Evolutionary conservation across 202 grass and related monocot species (phyloP), one percentile per base, ranked within the genome.

Genomic region (Saccharum hybrid): DNA sequence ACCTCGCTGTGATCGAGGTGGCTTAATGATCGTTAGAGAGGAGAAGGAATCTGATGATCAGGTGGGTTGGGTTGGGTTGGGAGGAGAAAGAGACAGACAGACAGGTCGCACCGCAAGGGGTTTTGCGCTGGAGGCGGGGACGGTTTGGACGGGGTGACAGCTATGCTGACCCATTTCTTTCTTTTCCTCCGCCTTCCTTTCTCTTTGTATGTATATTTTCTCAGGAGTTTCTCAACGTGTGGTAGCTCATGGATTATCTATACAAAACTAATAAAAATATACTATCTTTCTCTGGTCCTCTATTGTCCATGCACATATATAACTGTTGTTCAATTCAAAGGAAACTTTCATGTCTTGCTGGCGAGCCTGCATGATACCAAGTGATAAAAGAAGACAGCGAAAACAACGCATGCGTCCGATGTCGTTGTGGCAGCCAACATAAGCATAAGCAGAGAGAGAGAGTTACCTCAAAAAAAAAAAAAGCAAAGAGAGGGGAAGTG

Each of bases 81-180:
- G 9, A 45, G 79, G 31, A 34, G 74, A 63, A 46, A 57, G 41
- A 45, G 82, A 38, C 66, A 68, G 72, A 82, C 79, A 90, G 87
- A 42, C 59, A 88, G 87, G 78, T 36, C 69, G 84, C 45, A 45
- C 41, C 69, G 84, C 45, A 45, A 72, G 77, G 83, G 61, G 69
- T 84, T 92, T 87, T 88, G 89, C 83, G 91, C 90, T 92, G 90
- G 82, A 90, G n/a, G n/a, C 72, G 68, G 71, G 84, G 51, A 66
- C 87, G 87, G 76, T 90, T 86, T 72, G 39, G 78, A 74, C 82
- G 68, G 74, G 88, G 7, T 86, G 88, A 75, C 84, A 90, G 84
- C 75, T 79, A 82, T 68, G 59, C 10, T 54, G 46, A 52, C 15
- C 59, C 77, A 28, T n/a, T 68, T 61, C 21, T 73, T 73, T 73